Evolutionary conservation across 768 basidiomycete species (phyloP).

Genomic region (Tephrocybe sp.): DNA sequence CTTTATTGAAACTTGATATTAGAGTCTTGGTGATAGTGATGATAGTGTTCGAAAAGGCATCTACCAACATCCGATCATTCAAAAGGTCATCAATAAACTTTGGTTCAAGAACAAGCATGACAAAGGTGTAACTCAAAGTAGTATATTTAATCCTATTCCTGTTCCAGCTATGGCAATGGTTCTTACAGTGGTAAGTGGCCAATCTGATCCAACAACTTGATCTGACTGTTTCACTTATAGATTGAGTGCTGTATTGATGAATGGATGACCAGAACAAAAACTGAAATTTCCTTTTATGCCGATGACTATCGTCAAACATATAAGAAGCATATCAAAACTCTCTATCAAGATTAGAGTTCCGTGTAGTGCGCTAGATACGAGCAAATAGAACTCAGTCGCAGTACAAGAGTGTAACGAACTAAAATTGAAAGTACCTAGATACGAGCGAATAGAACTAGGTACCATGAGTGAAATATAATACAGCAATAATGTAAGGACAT

Average conservation of each 20-base stretch:
- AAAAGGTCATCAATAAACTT: conserved; percentile 17
- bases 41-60: conserved; percentile 12
- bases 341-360: too few species aligned
- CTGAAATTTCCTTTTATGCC: neutral
- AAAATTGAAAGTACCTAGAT: too few species aligned
- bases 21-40: too few species aligned
- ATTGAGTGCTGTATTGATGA: conserved; percentile 9
- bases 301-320: conserved; percentile 3
- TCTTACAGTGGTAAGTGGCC: conserved; percentile 17
- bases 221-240: too few species aligned
- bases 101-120: conserved; percentile 24
- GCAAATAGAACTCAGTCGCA: too few species aligned
- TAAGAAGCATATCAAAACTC: conserved; percentile 2
- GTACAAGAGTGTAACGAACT: too few species aligned
- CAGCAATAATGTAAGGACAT: too few species aligned
- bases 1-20: neutral
- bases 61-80: conserved; percentile 17
- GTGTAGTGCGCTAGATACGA: too few species aligned
- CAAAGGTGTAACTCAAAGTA: conserved; percentile 21
- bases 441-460: too few species aligned
- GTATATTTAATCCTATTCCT: conserved; percentile 20
- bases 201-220: too few species aligned
- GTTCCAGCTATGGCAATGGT: conserved; percentile 13
- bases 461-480: too few species aligned
- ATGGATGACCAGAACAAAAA: neutral